These are phyloP conservation scores for Kazachstania sp. DNA, from an alignment of 1,139 yeast species.

Conservation along the genomic window DNA sequence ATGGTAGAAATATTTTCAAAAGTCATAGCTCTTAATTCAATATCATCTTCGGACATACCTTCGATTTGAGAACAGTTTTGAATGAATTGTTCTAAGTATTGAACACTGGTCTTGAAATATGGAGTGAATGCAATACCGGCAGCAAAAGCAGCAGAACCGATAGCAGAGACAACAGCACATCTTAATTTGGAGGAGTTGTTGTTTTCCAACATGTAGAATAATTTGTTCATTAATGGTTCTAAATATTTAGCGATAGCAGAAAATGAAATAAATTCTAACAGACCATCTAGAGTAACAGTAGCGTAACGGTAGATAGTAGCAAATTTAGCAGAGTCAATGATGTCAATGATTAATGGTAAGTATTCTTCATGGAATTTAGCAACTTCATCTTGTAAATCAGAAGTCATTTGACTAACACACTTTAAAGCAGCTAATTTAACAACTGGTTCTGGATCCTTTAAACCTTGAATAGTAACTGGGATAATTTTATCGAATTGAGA, in stretches of 20 bases:
- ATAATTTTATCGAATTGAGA: constrained; percentile 66
- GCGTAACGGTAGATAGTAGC: constrained; percentile 85
- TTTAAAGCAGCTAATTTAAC: constrained; percentile 85
- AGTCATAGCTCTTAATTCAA: constrained; percentile 81
- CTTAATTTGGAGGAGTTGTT: constrained; percentile 59
- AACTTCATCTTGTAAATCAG: constrained; percentile 75
- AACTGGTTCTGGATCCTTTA: constrained; percentile 65
- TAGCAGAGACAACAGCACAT: constrained; percentile 87
- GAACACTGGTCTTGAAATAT: constrained; percentile 72
- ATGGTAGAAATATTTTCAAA: constrained; percentile 89
- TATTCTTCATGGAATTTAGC: constrained; percentile 76
- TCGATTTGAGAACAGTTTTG: constrained; percentile 55
- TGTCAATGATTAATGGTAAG: constrained; percentile 77
- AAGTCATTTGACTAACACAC: constrained; percentile 68
- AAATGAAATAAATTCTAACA: constrained; percentile 84
- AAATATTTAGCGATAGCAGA: constrained; percentile 76
- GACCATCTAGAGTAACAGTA: constrained; percentile 81
- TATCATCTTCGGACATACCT: constrained; percentile 69
- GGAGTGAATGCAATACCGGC: constrained; percentile 84
- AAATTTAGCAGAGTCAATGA: constrained; percentile 79
- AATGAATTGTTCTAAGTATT: constrained; percentile 73
- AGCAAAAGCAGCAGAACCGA: constrained; percentile 95
- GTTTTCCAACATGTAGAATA: constrained; percentile 69
- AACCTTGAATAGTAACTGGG: constrained; percentile 65
- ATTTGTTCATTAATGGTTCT: constrained; percentile 82